These are phyloP conservation scores for Tritrichomonas musculus DNA, from an alignment of 208 protist species.

Conservation along the genomic window DNA sequence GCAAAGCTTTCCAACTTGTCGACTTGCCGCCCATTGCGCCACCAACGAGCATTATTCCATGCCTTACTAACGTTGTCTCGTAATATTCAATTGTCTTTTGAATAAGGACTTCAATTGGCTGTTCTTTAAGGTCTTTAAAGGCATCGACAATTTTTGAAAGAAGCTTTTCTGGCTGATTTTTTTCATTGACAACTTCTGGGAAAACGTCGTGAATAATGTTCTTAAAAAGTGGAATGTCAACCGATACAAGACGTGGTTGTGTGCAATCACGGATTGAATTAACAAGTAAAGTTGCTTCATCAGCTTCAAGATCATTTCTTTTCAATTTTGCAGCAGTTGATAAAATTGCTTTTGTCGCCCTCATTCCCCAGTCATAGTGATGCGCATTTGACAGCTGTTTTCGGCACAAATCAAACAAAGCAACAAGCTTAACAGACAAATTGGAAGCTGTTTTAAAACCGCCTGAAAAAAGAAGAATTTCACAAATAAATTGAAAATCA, in stretches of 20 bases:
- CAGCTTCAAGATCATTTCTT: constrained; percentile 71
- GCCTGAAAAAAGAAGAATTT: constrained; percentile 91
- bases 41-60: constrained; percentile 94
- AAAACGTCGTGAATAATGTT: constrained; percentile 76
- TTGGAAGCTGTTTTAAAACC: constrained; percentile 81
- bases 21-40: constrained; percentile 72
- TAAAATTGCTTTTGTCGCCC: constrained; percentile 93
- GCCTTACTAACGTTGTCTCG: constrained; percentile 89
- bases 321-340: constrained; percentile 81
- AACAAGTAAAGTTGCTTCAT: constrained; percentile 80
- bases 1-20: constrained; percentile 59
- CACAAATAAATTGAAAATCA: constrained; percentile 93
- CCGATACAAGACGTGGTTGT: constrained; percentile 50
- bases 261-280: constrained; percentile 70
- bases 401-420: constrained; percentile 85
- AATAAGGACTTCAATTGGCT: not conserved
- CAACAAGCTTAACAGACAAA: constrained; percentile 87
- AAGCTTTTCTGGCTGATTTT: constrained; percentile 46
- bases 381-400: constrained; percentile 85
- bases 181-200: constrained; percentile 46
- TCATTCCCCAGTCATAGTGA: constrained; percentile 97
- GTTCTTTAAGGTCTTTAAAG: not conserved
- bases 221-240: constrained; percentile 81
- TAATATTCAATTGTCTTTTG: constrained; percentile 53
- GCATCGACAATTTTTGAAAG: constrained; percentile 32